Evolutionary conservation across 345 rosid genomes (phyloP), one percentile per base, ranked within the genome.

Genomic region (Ceriops zippeliana): DNA sequence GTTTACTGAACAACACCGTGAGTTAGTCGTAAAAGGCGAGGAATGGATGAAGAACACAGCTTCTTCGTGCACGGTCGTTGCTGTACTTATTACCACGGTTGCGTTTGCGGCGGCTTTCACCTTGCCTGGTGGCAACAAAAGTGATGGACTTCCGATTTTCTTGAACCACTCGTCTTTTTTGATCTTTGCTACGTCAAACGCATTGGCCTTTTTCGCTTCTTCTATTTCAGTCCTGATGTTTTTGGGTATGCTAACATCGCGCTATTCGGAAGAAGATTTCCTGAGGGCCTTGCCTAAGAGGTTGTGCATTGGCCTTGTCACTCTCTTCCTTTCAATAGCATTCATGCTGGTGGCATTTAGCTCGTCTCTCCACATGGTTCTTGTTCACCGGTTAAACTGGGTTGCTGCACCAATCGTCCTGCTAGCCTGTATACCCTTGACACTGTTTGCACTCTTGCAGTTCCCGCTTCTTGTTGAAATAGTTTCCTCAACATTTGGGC

Each of bases 21-120:
- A 22, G 3, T 52, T 73, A 11, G 61, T 66, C 1, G 52, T 32
- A 22, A 19, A 73, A 73, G 76, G 76, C 9, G 70, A 65, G 53
- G 21, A 60, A 60, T 73, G 76, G 76, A 65, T 73, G 76, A 73
- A 73, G 42, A 27, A 52, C 21, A 73, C 76, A 28, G 76, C 76
- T 7, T 6, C 47, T 16, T 66, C 76, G 7, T 73, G 53, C n/a
- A 53, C 63, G 32, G 30, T 56, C 3, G 70, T 73, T 0, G 76
- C 76, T 30, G 68, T 66, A 15, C 70, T 73, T 34, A 42, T 73
- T 7, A 30, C 54, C 3, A 73, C 76, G 8, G 70, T 73, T 6
- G 37, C 34, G 22, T 73, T 73, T 60, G 70, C 76, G 2, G 76
- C 76, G 13, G 62, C 62, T 21, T 73, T 73, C 26, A 72, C 66